Conservation (phyloP, 2,329 filamentous ascomycete species). For the Paecilomyces fulvus region DNA sequence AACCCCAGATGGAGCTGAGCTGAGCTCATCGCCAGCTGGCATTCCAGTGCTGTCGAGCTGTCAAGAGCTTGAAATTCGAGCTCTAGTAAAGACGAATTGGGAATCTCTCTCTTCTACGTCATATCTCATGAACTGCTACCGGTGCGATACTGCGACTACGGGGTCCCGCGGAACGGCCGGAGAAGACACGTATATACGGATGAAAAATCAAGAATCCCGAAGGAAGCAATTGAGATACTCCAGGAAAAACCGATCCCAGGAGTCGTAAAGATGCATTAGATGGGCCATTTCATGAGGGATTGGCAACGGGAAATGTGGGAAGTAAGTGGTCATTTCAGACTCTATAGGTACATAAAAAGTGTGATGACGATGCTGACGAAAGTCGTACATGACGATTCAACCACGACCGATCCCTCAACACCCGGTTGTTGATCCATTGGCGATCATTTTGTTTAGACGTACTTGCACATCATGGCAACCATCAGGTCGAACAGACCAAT, state of each 20-base stretch:
- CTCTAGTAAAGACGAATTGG: neutral
- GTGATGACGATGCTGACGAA: constrained; percentile 6
- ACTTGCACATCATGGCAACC: constrained; percentile 92
- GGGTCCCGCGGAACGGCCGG: neutral
- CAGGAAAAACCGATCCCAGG: neutral
- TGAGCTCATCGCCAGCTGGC: neutral
- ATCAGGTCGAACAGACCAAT: constrained; percentile 71
- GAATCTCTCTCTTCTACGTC: neutral
- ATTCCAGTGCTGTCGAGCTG: neutral
- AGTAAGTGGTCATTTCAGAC: constrained; percentile 19
- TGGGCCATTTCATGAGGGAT: neutral
- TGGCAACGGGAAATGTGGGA: constrained; percentile 2
- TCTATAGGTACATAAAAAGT: constrained; percentile 21
- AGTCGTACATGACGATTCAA: constrained; percentile 18
- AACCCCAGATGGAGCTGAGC: neutral
- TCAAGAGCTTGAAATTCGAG: neutral
- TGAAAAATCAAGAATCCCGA: neutral
- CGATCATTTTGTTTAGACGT: constrained; percentile 47
- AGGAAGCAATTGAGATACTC: neutral
- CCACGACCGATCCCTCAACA: constrained; percentile 15
- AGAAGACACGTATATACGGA: neutral
- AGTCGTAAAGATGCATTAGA: neutral
- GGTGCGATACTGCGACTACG: neutral
- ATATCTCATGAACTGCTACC: neutral
- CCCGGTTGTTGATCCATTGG: neutral